Evolutionary conservation across 1,284 basidiomycete species (phyloP).

Genomic region (Heliocybe sulcata): DNA sequence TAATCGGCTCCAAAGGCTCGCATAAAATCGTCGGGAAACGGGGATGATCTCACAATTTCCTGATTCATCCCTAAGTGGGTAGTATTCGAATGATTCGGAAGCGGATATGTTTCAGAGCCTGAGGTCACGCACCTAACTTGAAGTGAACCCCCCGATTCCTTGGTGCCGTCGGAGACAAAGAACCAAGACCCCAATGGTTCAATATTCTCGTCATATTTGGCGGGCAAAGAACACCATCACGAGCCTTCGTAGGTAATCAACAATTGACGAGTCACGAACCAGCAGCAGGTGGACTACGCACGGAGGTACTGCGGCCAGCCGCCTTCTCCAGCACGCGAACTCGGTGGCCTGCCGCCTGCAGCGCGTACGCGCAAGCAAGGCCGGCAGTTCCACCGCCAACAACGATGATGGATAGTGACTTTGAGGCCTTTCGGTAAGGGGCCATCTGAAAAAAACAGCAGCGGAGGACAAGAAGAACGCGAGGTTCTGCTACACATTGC

Average conservation of each 20-base stretch:
- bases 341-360: constrained; percentile 46
- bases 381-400: constrained; percentile 28
- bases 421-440: too few relatives aligned
- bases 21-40: not conserved
- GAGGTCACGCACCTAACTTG: not conserved
- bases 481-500: too few relatives aligned
- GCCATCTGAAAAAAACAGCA: too few relatives aligned
- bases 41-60: too few relatives aligned
- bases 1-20: not conserved
- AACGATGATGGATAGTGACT: not conserved
- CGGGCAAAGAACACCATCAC: constrained; percentile 39
- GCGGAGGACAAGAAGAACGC: too few relatives aligned
- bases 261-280: too few relatives aligned
- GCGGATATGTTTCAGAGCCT: too few relatives aligned
- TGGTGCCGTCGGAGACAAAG: constrained; percentile 14
- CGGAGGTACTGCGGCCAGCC: too few relatives aligned
- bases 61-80: too few relatives aligned
- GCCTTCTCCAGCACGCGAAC: constrained; percentile 41
- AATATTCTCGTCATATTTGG: constrained; percentile 53
- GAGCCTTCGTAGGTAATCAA: constrained; percentile 1
- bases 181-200: constrained; percentile 45
- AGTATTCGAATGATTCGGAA: too few relatives aligned
- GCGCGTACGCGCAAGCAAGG: constrained; percentile 44
- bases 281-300: too few relatives aligned
- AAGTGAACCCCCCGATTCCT: not conserved